Evolutionary conservation across 371 early-diverging fungal species (phyloP).

Genomic region (Apophysomyces trapeziformis): DNA sequence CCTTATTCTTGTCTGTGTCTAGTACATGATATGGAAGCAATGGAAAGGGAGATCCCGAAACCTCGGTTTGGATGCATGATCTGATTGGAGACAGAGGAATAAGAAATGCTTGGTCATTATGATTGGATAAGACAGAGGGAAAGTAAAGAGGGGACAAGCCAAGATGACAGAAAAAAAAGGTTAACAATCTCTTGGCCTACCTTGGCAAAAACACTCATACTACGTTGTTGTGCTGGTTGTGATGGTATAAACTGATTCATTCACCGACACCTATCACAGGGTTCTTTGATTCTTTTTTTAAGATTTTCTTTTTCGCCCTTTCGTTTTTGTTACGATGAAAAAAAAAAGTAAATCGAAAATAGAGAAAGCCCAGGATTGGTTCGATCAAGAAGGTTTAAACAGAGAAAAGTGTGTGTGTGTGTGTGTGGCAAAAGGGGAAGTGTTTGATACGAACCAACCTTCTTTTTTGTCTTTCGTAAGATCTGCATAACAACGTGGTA

Average conservation of each 20-base stretch:
- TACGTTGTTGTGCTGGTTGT: neutral
- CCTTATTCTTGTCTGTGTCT: neutral
- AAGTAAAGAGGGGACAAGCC: neutral
- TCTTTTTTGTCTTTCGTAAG: neutral
- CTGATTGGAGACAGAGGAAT: neutral
- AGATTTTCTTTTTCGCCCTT: neutral
- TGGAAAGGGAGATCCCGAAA: neutral
- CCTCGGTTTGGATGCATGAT: constrained; percentile 1
- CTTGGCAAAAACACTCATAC: neutral
- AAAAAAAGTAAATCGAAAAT: no score
- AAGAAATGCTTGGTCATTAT: neutral
- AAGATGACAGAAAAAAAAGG: neutral
- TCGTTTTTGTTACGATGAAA: neutral
- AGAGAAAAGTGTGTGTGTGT: neutral
- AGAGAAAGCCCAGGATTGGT: neutral
- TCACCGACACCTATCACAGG: no score
- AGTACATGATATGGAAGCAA: no score
- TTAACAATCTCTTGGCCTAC: constrained; percentile 8
- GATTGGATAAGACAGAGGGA: no score
- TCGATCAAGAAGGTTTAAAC: neutral
- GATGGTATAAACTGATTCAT: no score
- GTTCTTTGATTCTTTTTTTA: no score
- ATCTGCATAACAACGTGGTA: constrained; percentile 7
- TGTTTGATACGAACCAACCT: neutral
- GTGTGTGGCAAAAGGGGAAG: no score